A percentile compares a stretch with the other conserved stretches of the same genome.
phyloP scores from a whole-genome alignment of 2,329 filamentous ascomycete species.

The Fonsecaea monophora region DNA sequence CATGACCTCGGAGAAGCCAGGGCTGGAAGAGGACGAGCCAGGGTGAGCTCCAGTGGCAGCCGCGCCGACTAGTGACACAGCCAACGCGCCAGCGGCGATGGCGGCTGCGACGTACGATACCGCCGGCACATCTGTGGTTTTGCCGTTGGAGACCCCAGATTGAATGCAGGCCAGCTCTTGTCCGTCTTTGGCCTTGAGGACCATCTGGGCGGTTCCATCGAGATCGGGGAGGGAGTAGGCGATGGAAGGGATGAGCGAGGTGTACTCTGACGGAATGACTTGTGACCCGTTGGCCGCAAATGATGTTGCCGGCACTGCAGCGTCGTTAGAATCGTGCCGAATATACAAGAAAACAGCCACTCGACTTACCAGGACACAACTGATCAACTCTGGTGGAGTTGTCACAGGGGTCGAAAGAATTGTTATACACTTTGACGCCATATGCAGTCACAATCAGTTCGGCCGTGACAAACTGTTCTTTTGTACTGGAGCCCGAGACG shows the following conservation, averaged over 20 bases:
- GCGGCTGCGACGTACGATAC: constrained; percentile 85
- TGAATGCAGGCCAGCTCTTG: constrained; percentile 79
- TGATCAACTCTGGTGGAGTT: constrained; percentile 68
- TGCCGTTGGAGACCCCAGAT: constrained; percentile 84
- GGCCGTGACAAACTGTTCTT: constrained; percentile 80
- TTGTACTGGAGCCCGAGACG: constrained; percentile 75
- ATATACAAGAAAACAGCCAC: not conserved
- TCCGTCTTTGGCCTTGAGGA: constrained; percentile 69
- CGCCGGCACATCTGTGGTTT: constrained; percentile 74
- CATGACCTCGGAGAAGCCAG: constrained; percentile 83
- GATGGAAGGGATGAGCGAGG: constrained; percentile 80
- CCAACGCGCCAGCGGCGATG: constrained; percentile 81
- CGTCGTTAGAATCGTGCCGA: constrained; percentile 13
- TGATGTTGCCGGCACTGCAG: constrained; percentile 70
- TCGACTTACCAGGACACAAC: constrained; percentile 77
- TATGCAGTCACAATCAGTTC: constrained; percentile 80
- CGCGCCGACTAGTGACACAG: constrained; percentile 75
- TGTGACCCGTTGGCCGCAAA: constrained; percentile 78
- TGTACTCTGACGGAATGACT: constrained; percentile 72
- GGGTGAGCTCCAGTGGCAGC: constrained; percentile 65
- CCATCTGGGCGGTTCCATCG: constrained; percentile 79
- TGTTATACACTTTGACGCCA: constrained; percentile 78
- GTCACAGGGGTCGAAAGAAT: constrained; percentile 83
- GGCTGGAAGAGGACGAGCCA: constrained; percentile 72
- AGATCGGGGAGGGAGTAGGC: constrained; percentile 92